Evolutionary conservation across 345 rosid species (phyloP), one percentile per base, ranked within the genome.

Genomic region (Mallotus nudiflorus): DNA sequence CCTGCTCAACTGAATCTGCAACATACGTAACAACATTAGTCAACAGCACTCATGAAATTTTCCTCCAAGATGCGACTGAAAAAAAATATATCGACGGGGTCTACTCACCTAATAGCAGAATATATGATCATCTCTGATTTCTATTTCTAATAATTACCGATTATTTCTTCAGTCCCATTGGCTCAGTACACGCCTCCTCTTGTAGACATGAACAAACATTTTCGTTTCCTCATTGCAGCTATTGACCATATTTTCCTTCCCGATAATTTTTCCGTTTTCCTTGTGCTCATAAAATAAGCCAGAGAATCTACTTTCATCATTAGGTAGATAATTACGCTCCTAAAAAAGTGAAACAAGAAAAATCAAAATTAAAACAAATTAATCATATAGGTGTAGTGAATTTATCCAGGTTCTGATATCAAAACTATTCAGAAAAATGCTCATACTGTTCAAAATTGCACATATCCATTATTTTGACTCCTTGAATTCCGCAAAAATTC

Each of bases 131-230:
- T 50, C 20, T 50, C 9, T n/a, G 25, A 50, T 50, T 19, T 50
- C 54, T 50, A n/a, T 18, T 19, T 50, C 54, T 50, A 4, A 50
- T 64, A 54, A 40, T 25, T 37, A 54, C 18, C 63, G 54, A 18
- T 13, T 16, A 7, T 10, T 44, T 9, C 42, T 29, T 55, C 54
- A 29, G 5, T 51, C 65, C 65, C 72, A 15, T 42, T 53, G 31
- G 29, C 68, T 69, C 51, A 73, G 52, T 44, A 73, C 59, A 51
- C 81, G 62, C 52, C 78, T 69, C 46, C 75, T 68, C 74, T 73
- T 78, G 52, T 70, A 78, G 7, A 73, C 71, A 13, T 49, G 42
- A 40, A 29, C 66, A 55, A 48, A 73, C 20, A 39, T 31, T 11
- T 61, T 40, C 28, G 37, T 42, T 42, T 29, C 27, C 22, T 37